These are phyloP conservation scores for Spiraea crenata DNA, from an alignment of 331 rosid genomes.

Conservation along the genomic window DNA sequence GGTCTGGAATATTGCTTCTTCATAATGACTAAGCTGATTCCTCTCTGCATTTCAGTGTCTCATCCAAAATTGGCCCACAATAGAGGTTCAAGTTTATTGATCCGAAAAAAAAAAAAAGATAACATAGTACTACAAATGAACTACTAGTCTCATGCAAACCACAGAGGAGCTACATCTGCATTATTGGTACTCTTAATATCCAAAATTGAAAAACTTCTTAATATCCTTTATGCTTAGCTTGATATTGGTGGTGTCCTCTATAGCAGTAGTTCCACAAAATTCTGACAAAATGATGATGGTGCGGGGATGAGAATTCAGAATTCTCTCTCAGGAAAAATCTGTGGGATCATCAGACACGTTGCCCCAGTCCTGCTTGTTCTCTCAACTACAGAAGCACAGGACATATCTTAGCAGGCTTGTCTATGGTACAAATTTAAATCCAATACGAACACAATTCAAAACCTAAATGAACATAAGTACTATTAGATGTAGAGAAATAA, in stretches of 20 bases:
- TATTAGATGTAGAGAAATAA: not conserved
- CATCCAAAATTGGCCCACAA: not conserved
- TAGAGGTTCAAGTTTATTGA: not conserved
- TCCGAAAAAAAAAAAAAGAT: not conserved
- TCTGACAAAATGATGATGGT: not conserved
- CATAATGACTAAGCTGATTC: not conserved
- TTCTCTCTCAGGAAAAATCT: too few species aligned
- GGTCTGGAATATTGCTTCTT: not conserved
- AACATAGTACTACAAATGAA: not conserved
- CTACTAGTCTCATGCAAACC: not conserved
- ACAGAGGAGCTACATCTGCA: not conserved
- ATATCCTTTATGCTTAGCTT: slow-evolving; percentile 1
- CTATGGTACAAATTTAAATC: too few species aligned
- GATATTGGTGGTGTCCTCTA: not conserved
- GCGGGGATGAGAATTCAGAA: too few species aligned
- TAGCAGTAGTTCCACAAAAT: not conserved
- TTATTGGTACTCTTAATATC: slow-evolving; percentile 7
- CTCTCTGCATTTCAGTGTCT: too few species aligned
- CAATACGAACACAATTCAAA: too few species aligned
- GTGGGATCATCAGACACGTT: not conserved
- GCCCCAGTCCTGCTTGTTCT: slow-evolving; percentile 30
- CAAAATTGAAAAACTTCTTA: slow-evolving; percentile 9
- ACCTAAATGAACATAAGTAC: too few species aligned
- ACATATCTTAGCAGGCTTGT: too few species aligned
- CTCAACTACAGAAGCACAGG: slow-evolving; percentile 26